Evolutionary conservation across 2,329 filamentous ascomycete species (phyloP).

Genomic region (Hymenoscyphus salicellus): DNA sequence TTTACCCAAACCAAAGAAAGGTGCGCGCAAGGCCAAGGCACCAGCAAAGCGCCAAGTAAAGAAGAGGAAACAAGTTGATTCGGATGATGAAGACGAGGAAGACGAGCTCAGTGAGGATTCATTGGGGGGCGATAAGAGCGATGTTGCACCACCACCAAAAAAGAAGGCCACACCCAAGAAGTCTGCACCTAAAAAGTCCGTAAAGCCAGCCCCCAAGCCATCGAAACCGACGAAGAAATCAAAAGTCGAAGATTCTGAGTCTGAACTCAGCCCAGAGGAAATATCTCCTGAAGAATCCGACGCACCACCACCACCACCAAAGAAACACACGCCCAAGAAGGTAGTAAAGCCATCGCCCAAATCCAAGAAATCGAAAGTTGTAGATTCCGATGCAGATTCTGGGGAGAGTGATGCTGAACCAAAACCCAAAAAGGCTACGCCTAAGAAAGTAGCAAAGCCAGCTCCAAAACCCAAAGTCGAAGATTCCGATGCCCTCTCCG

Average conservation of each 20-base stretch:
- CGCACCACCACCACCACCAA: slow-evolving; percentile 7
- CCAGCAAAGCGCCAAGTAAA: slow-evolving; percentile 29
- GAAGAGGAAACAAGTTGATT: slow-evolving; percentile 26
- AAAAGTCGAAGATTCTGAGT: slow-evolving; percentile 7
- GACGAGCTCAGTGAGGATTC: slow-evolving; percentile 15
- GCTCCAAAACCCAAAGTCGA: slow-evolving; percentile 1
- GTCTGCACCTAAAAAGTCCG: slow-evolving; percentile 8
- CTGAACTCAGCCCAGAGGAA: slow-evolving; percentile 5
- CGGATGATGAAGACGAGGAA: slow-evolving; percentile 28
- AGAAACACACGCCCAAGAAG: slow-evolving; percentile 20
- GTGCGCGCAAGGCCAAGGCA: slow-evolving; percentile 20
- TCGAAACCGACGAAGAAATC: slow-evolving; percentile 2
- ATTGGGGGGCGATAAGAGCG: slow-evolving; percentile 20
- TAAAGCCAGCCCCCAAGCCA: neutral
- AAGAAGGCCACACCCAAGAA: slow-evolving; percentile 22
- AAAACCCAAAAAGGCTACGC: slow-evolving; percentile 5
- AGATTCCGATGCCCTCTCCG: neutral
- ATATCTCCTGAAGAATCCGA: slow-evolving; percentile 9
- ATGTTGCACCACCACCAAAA: slow-evolving; percentile 14
- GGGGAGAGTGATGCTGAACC: slow-evolving; percentile 10
- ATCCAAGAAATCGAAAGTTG: neutral
- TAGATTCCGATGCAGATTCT: slow-evolving; percentile 1
- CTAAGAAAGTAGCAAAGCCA: neutral
- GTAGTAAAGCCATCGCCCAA: slow-evolving; percentile 1
- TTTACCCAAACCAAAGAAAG: slow-evolving; percentile 44